phyloP scores from a whole-genome alignment of 139 green algal genomes.

The Marvania coccoides region DNA sequence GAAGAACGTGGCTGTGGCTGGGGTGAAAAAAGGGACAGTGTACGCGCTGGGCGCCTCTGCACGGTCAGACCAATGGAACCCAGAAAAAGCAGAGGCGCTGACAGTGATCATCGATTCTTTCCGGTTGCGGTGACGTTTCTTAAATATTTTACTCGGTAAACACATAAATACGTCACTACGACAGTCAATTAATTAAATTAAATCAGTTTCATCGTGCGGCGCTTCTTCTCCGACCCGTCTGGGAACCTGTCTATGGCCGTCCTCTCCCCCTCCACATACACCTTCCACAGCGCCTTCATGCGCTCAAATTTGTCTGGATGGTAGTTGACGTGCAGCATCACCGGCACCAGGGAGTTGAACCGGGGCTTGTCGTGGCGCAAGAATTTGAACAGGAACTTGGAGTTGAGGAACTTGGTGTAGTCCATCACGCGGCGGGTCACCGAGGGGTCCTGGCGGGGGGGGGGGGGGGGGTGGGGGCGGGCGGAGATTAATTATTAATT shows the following conservation, averaged over 20 bases:
- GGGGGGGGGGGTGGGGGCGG: not conserved
- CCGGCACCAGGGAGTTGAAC: not conserved
- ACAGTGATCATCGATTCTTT: slow-evolving; percentile 44
- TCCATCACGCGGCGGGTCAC: slow-evolving; percentile 42
- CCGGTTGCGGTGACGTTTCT: slow-evolving; percentile 31
- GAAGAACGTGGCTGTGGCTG: slow-evolving; percentile 51
- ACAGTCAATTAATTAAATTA: not conserved
- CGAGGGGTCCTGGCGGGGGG: slow-evolving; percentile 2
- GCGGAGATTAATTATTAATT: not conserved
- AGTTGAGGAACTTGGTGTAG: slow-evolving; percentile 48
- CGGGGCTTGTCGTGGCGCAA: slow-evolving; percentile 7
- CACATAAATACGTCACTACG: too few species aligned
- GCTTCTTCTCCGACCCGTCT: slow-evolving; percentile 30
- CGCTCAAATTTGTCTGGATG: slow-evolving; percentile 67
- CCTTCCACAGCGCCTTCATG: slow-evolving; percentile 36
- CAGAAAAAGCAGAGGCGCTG: slow-evolving; percentile 43
- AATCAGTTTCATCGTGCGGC: too few species aligned
- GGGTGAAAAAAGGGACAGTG: slow-evolving; percentile 18
- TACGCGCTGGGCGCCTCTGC: slow-evolving; percentile 38
- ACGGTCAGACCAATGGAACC: slow-evolving; percentile 51
- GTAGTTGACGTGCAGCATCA: slow-evolving; percentile 42
- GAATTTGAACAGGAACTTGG: slow-evolving; percentile 40
- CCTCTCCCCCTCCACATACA: slow-evolving; percentile 44
- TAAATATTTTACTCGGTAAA: too few species aligned
- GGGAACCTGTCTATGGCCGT: slow-evolving; percentile 54